A percentile compares a stretch with the other conserved stretches of the same genome.
These are phyloP conservation scores for Lizonia empirigonia DNA, from an alignment of 2,329 filamentous ascomycete genomes.

Conservation along the genomic window DNA sequence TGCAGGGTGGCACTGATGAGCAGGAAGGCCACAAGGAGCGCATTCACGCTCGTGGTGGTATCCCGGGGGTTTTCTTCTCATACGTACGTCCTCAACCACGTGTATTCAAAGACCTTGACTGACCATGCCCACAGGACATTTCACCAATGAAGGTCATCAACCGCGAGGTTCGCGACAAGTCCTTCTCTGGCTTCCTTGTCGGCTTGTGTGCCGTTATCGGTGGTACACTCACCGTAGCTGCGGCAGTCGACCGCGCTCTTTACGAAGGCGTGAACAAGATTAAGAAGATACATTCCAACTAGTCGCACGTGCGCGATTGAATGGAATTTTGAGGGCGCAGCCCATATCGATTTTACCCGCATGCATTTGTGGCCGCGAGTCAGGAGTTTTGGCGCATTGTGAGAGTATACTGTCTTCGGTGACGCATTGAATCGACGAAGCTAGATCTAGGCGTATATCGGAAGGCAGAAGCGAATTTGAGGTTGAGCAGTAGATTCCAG, in stretches of 20 bases:
- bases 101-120: constrained; percentile 9
- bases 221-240: constrained; percentile 92
- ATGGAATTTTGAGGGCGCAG: background rate
- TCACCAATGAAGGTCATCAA: constrained; percentile 99
- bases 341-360: background rate
- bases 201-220: constrained; percentile 94
- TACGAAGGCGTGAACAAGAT: constrained; percentile 86
- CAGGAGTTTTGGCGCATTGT: constrained; percentile 17
- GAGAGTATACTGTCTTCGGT: background rate
- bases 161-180: constrained; percentile 86
- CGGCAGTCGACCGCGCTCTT: constrained; percentile 85
- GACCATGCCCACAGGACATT: constrained; percentile 75
- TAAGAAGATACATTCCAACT: constrained; percentile 79
- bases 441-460: constrained; percentile 11
- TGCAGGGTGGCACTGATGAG: constrained; percentile 81
- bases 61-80: constrained; percentile 97
- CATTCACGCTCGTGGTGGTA: constrained; percentile 85
- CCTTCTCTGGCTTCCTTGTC: constrained; percentile 88
- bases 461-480: background rate
- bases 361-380: constrained; percentile 4
- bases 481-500: constrained; percentile 12
- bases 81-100: constrained; percentile 68
- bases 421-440: background rate
- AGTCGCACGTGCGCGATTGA: constrained; percentile 16
- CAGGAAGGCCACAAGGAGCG: constrained; percentile 91